A percentile compares a stretch with the other conserved stretches of the same genome.
Conservation (phyloP, 768 basidiomycete species). For the Phlebiopsis gigantea region DNA sequence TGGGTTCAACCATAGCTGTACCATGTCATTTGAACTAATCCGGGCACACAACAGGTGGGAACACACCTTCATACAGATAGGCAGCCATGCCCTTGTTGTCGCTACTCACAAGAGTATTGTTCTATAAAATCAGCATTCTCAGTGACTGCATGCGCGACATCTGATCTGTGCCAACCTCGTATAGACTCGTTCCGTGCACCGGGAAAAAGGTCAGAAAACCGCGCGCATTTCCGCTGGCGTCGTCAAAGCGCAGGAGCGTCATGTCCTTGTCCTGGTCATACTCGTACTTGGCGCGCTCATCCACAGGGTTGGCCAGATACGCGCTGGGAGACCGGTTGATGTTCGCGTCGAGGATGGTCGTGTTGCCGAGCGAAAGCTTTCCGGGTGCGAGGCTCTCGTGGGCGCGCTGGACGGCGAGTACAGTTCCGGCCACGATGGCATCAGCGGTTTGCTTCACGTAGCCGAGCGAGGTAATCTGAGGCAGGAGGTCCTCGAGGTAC, state of each 20-base stretch:
- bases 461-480: conserved; percentile 69
- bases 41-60: neutral
- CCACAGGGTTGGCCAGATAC: conserved; percentile 69
- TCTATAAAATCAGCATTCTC: conserved; percentile 33
- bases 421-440: conserved; percentile 67
- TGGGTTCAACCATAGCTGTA: conserved; percentile 58
- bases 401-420: conserved; percentile 63
- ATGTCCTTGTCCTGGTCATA: conserved; percentile 74
- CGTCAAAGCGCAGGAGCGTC: conserved; percentile 62
- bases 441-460: conserved; percentile 68
- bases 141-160: neutral
- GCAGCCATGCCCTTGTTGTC: conserved; percentile 90
- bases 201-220: conserved; percentile 74
- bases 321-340: conserved; percentile 73
- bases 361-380: conserved; percentile 58
- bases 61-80: conserved; percentile 65
- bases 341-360: conserved; percentile 62
- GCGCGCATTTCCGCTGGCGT: conserved; percentile 47
- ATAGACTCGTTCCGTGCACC: conserved; percentile 79
- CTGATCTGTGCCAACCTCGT: conserved; percentile 41
- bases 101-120: conserved; percentile 74
- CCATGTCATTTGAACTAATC: neutral
- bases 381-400: conserved; percentile 59
- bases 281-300: conserved; percentile 60
- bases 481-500: conserved; percentile 73